Percentiles rank a stretch among this genome's conserved stretches.
phyloP scores from a whole-genome alignment of 2,329 filamentous ascomycete species.

The Cladosporium halotolerans region DNA sequence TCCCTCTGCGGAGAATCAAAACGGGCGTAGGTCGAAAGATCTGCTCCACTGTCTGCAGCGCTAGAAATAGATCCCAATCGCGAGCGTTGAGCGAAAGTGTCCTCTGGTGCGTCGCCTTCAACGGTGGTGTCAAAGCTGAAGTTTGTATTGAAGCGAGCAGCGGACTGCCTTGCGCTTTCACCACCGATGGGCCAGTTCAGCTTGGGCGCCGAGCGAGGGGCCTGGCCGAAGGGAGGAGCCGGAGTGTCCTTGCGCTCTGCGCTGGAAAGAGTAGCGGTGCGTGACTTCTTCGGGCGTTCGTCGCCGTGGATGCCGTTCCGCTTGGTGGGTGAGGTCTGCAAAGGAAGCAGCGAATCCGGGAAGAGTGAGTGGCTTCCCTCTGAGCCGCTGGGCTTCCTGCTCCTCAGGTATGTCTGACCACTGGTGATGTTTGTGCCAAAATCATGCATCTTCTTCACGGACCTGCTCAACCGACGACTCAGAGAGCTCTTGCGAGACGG shows the following conservation, averaged over 20 bases:
- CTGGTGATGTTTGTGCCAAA: slow-evolving; percentile 8
- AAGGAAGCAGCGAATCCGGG: neutral
- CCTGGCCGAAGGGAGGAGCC: slow-evolving; percentile 19
- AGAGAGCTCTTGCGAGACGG: slow-evolving; percentile 7
- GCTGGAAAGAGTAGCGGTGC: slow-evolving; percentile 12
- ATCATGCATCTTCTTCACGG: slow-evolving; percentile 11
- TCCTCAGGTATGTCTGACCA: slow-evolving; percentile 4
- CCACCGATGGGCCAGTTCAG: slow-evolving; percentile 21
- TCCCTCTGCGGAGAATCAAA: slow-evolving; percentile 22
- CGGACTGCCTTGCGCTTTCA: slow-evolving; percentile 27
- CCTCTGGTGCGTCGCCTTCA: slow-evolving; percentile 14
- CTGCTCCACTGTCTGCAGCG: slow-evolving; percentile 33
- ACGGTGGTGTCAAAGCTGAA: slow-evolving; percentile 3
- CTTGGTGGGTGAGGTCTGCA: slow-evolving; percentile 27
- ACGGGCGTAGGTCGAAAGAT: slow-evolving; percentile 25
- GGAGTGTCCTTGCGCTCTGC: slow-evolving; percentile 30
- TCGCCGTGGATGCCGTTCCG: slow-evolving; percentile 20
- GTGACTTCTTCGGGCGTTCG: slow-evolving; percentile 25
- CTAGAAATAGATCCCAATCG: slow-evolving; percentile 27
- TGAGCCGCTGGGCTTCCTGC: slow-evolving; percentile 1
- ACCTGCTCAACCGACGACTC: slow-evolving; percentile 6
- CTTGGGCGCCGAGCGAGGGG: slow-evolving; percentile 16
- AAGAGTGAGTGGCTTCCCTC: neutral
- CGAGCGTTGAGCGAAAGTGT: slow-evolving; percentile 18
- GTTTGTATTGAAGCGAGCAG: slow-evolving; percentile 21